Base-by-base conservation (phyloP, 2,329 filamentous ascomycete species). In the Chrysoporthe cubensis region DNA sequence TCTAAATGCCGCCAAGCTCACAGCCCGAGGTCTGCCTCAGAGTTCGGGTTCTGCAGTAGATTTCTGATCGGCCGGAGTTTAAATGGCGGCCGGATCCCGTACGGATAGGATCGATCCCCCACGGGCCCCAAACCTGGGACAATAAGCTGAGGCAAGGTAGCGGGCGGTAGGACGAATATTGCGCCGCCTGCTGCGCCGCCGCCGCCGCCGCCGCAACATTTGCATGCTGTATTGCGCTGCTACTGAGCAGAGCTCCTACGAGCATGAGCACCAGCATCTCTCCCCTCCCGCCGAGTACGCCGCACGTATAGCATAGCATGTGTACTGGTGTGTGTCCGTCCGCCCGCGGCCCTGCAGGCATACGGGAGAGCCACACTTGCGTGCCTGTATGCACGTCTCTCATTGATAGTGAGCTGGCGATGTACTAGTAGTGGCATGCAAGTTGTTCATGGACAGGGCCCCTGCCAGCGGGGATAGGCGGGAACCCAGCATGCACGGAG, bases 361-460 rank as follows among this genome's bases (percentile, higher is more conserved):
- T 34, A 32, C 50, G 21, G 50, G 21, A 11, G 13, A 26, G 11
- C 13, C 21, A 54, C 50, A 32, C 9, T 21, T 26, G 50, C 50
- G 11, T 32, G 26, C 50, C 50, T 54, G 4, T 26, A 54, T 54
- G 50, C 26, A 54, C 50, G 50, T 16, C 21, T 21, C 26, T 11
- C 44, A 37, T 44, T 48, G n/a, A 42, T 44, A 21, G 14, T 9
- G 13, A 26, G 26, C 26, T 26, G 2, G 26, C 26, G 26, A 26
- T 26, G 26, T 26, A 26, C 26, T 26, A 26, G 26, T 26, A 26
- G 26, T 26, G 7, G n/a, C 58, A 32, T 34, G 26, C 40, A 21
- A 43, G 21, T 8, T 21, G 16, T 58, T 32, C 58, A 61, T 61
- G 58, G 58, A 61, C 40, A 46, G 58, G 58, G 40, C n/a, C 42